Evolutionary conservation across 441 rosid genomes (phyloP).

Genomic region (Aquilaria agallochum): DNA sequence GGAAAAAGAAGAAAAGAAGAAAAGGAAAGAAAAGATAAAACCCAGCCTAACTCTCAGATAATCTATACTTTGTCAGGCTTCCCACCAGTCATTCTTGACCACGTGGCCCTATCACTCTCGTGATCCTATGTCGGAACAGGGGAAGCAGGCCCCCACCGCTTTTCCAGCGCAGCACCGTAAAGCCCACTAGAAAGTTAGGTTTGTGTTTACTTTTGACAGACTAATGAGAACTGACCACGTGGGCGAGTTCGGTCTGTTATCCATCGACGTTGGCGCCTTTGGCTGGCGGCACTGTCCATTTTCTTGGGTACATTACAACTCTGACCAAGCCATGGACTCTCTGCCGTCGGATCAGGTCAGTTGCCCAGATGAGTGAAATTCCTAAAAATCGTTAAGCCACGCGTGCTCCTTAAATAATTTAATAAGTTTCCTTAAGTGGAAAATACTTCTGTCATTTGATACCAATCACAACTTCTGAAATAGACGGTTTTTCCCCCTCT

Average conservation of each 20-base stretch:
- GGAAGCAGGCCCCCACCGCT: slow-evolving; percentile 35
- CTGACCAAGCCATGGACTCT: slow-evolving; percentile 1
- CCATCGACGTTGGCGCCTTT: slow-evolving; percentile 19
- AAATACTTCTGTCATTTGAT: neutral
- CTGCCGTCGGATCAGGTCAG: slow-evolving; percentile 30
- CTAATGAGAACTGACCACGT: slow-evolving; percentile 24
- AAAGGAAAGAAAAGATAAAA: no score
- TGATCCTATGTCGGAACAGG: slow-evolving; percentile 27
- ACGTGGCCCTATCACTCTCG: slow-evolving; percentile 21
- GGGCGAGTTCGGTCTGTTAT: slow-evolving; percentile 8
- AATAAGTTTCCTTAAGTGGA: slow-evolving; percentile 16
- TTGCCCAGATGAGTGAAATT: slow-evolving; percentile 36
- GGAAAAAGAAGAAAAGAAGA: no score
- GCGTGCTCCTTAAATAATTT: slow-evolving; percentile 5
- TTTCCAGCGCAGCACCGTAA: slow-evolving; percentile 12
- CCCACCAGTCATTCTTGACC: slow-evolving; percentile 7
- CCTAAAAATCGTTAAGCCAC: slow-evolving; percentile 21
- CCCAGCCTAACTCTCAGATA: no score
- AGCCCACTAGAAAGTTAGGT: slow-evolving; percentile 6
- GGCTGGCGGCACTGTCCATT: slow-evolving; percentile 33
- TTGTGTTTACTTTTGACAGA: neutral
- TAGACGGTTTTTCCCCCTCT: no score
- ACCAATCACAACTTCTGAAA: no score
- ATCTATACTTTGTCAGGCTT: neutral
- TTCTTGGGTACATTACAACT: neutral